A percentile compares a stretch with the other conserved stretches of the same genome.
phyloP scores from a whole-genome alignment of 2,329 filamentous ascomycete species.

The Aulographum hederae region DNA sequence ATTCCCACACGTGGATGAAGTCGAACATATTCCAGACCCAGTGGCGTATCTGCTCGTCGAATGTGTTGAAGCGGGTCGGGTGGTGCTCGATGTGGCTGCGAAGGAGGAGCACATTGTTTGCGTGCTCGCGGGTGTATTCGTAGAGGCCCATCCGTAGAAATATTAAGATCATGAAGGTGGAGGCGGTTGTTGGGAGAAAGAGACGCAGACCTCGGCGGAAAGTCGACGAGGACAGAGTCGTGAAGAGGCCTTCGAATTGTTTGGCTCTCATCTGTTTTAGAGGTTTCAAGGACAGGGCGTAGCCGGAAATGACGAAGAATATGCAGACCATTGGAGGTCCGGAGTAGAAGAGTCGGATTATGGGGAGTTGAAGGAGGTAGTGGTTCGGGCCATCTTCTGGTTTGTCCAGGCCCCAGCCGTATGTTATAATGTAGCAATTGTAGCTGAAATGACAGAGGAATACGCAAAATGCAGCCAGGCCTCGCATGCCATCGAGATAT shows the following conservation, averaged over 20 bases:
- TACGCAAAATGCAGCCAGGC: slow-evolving; percentile 36
- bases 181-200: slow-evolving; percentile 8
- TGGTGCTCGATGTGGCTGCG: slow-evolving; percentile 7
- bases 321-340: slow-evolving; percentile 39
- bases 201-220: slow-evolving; percentile 9
- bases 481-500: slow-evolving; percentile 40
- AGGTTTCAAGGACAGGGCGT: slow-evolving; percentile 33
- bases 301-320: slow-evolving; percentile 46
- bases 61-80: slow-evolving; percentile 4
- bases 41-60: slow-evolving; percentile 8
- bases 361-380: slow-evolving; percentile 33
- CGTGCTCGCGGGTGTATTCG: slow-evolving; percentile 5
- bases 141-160: slow-evolving; percentile 5
- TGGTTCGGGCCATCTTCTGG: slow-evolving; percentile 6
- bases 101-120: slow-evolving; percentile 5
- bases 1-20: slow-evolving; percentile 7
- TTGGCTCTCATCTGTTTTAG: slow-evolving; percentile 7
- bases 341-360: slow-evolving; percentile 35
- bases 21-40: slow-evolving; percentile 21
- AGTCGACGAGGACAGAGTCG: slow-evolving; percentile 7
- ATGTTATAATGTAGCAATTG: slow-evolving; percentile 27
- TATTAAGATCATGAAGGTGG: slow-evolving; percentile 8
- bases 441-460: slow-evolving; percentile 40
- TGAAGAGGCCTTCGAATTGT: slow-evolving; percentile 14
- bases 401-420: slow-evolving; percentile 28